Conservation (phyloP, 306 rosid genomes). For the Dalbergia cochinchinensis region DNA sequence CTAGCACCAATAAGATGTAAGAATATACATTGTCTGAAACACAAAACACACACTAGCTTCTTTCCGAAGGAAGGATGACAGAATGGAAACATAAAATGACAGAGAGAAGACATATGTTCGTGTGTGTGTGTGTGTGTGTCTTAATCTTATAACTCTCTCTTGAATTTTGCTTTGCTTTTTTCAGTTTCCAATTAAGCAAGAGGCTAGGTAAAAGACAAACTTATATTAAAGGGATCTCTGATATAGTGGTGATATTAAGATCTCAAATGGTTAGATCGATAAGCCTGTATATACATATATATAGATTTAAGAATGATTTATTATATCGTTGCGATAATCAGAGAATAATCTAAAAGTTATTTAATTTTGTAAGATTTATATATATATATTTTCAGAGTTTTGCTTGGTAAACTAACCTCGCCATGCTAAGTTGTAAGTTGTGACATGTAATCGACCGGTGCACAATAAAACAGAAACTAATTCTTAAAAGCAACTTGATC, state of each 20-base stretch:
- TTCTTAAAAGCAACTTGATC: constrained; percentile 4
- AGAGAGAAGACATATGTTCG: constrained; percentile 39
- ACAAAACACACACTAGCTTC: constrained; percentile 43
- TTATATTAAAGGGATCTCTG: constrained; percentile 24
- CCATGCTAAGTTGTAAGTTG: not conserved
- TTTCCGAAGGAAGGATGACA: constrained; percentile 42
- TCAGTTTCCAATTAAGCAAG: not conserved
- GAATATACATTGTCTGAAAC: constrained; percentile 26
- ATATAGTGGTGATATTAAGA: not conserved
- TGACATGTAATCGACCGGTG: not conserved
- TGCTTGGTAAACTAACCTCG: not conserved
- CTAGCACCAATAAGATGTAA: constrained; percentile 21
- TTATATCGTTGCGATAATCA: not conserved
- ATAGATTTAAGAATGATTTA: not conserved
- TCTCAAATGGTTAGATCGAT: not conserved
- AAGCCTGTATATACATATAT: too few relatives aligned
- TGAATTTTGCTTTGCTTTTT: not conserved
- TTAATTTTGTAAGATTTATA: not conserved
- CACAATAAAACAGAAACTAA: not conserved
- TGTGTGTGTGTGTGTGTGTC: constrained; percentile 14
- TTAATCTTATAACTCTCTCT: not conserved
- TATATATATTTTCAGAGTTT: not conserved
- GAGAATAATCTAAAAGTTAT: not conserved
- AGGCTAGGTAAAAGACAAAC: not conserved
- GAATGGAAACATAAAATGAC: constrained; percentile 33